These are phyloP conservation scores for Pleurotus tuber-regium DNA, from an alignment of 768 basidiomycete genomes.

Conservation along the genomic window DNA sequence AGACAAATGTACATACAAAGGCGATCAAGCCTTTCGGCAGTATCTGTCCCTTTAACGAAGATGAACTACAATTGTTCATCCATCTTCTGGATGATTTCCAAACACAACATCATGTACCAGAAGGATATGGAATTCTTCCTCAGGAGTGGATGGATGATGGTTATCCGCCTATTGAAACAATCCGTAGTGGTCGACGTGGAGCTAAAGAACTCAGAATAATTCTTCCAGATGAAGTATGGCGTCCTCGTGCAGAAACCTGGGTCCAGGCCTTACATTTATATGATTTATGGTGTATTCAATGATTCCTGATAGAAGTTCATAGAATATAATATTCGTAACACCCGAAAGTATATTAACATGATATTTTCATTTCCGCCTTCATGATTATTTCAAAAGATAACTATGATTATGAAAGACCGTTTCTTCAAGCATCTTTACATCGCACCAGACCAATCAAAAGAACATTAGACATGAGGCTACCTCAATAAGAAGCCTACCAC, in stretches of 20 bases:
- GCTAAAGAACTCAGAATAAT: constrained; percentile 5
- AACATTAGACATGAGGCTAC: too few species aligned
- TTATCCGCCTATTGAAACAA: constrained; percentile 10
- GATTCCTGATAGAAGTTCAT: too few species aligned
- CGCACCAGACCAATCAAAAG: too few species aligned
- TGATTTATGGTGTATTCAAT: too few species aligned
- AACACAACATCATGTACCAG: constrained; percentile 4
- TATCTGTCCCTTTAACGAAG: constrained; percentile 2
- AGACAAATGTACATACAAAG: constrained; percentile 2
- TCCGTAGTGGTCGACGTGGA: constrained; percentile 8
- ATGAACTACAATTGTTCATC: neutral
- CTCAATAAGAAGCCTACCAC: too few species aligned
- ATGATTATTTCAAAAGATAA: too few species aligned
- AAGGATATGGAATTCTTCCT: constrained; percentile 13
- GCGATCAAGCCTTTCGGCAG: neutral
- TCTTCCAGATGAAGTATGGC: constrained; percentile 14
- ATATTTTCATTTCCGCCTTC: too few species aligned
- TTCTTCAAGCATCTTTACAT: too few species aligned
- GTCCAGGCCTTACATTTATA: constrained; percentile 3
- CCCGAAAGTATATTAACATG: too few species aligned
- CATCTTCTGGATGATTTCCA: neutral
- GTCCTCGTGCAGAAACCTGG: constrained; percentile 12
- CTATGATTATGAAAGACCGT: too few species aligned
- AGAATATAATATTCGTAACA: too few species aligned
- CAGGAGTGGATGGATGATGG: constrained; percentile 14